Evolutionary conservation across 306 rosid species (phyloP), one percentile per base, ranked within the genome.

Genomic region (Arachis hypogaea): DNA sequence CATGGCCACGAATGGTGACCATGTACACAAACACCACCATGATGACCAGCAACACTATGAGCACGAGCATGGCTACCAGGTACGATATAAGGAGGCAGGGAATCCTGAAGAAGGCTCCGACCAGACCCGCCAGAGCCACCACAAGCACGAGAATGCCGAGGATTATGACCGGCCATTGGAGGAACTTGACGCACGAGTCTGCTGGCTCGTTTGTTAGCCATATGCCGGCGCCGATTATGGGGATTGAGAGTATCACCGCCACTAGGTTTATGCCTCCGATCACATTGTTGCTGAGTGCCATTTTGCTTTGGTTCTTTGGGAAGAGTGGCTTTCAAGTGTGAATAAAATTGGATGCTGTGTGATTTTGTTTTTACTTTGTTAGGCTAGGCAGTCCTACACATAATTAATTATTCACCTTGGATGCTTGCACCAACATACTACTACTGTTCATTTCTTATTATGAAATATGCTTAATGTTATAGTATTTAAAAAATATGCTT

Each of bases 121-220:
- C 77, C 69, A 88, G 83, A 4, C 99, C 99, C 0, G 96, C 90
- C 0, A 94, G 80, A 5, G 87, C 88, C 14, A 88, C 97, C 0
- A 86, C 46, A 30, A 94, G 41, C 46, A 94, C 77, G 7, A 90
- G 64, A 29, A 94, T 81, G 0, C 96, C 99, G 0, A 94, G 75
- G 43, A 90, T 82, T 42, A 94, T 92, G 5, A 92, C 78, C 0
- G 96, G 99, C 99, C 99, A 94, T 75, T 92, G 99, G 1, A 94
- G 81, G 33, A 87, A 82, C 59, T 90, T 84, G 7, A 92, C 82
- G 5, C 99, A 94, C 4, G 95, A 59, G 63, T 92, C 77, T 56
- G 95, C 99, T 0, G 93, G 82, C 63, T 78, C 88, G 11, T 88
- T 81, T 33, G 83, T 69, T 6, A 94, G 90, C 99, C 99, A 94